Evolutionary conservation across 257 asterid genomes (phyloP).

Genomic region (Solanum sejunctum): DNA sequence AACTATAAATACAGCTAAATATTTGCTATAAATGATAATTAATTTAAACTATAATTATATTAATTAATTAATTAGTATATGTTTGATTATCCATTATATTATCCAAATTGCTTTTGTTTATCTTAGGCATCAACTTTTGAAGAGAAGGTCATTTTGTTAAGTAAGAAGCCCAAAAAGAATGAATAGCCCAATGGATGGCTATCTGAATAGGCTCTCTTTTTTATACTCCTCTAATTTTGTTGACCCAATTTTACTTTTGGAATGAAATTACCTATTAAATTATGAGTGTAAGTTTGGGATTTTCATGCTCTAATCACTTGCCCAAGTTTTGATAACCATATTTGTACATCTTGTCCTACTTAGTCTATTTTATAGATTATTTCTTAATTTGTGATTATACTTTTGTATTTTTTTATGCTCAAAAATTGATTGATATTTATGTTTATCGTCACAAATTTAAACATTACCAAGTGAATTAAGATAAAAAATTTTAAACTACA

Average conservation of each 20-base stretch:
- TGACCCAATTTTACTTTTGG: neutral
- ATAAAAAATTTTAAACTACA: neutral
- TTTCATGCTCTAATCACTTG: neutral
- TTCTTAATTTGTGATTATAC: neutral
- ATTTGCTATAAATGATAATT: no score
- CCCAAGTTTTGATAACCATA: neutral
- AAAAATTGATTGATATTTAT: neutral
- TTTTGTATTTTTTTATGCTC: neutral
- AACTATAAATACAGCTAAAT: no score
- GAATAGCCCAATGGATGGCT: neutral
- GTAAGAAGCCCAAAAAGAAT: neutral
- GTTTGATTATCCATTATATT: no score
- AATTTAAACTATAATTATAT: no score
- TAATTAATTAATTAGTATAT: no score
- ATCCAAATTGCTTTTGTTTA: no score
- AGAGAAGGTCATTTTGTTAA: no score
- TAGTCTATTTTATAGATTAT: no score
- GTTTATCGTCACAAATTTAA: neutral
- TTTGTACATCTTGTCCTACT: neutral
- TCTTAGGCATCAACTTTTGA: no score
- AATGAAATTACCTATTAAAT: neutral
- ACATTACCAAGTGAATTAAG: neutral
- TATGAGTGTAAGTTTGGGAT: neutral
- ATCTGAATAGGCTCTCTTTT: neutral
- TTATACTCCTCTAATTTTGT: neutral